Base-by-base conservation (phyloP, 441 rosid species). In the Populus trichocarpa region DNA sequence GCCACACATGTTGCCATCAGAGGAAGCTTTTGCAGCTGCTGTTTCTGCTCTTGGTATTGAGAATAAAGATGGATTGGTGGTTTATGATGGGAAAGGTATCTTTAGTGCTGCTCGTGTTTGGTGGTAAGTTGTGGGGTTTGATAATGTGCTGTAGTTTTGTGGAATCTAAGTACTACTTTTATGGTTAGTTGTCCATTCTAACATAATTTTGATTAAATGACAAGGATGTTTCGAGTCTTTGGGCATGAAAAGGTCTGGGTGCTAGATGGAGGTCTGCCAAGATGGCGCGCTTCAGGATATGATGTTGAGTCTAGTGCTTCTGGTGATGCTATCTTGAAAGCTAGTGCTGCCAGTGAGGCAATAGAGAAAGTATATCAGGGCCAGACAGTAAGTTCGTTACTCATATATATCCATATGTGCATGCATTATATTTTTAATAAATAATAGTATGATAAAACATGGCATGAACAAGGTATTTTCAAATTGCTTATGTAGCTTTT, bases 101-200 rank as follows among this genome's bases (percentile, higher is more conserved):
- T 96, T 93, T 77, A 94, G 99, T 80, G 98, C 99, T 61, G 95
- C 99, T 78, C 98, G 99, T 75, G 99, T 93, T 75, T 94, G 99
- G 98, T 96, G 99, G 99, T 96, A 85, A 82, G 98, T 85, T 75
- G 13, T 50, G 18, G 81, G 20, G 63, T 35, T 73, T 64, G 66
- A 71, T 75, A 61, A 59, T 76, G 65, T n/a, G 28, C 71, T 63
- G 14, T 1, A 40, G 3, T 70, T 73, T 73, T 66, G 2, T 74
- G 28, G 68, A 66, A 65, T 59, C 59, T 20, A 20, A 67, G 70
- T 14, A 10, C 2, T n/a, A 30, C 42, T 14, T 46, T 46, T 14
- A 46, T 46, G 57, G 20, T 46, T 46, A 14, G 6, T 4, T 46
- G 57, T 14, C 57, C 57, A 46, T 46, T 20, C 8, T 71, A 46